Conservation (phyloP, 345 rosid species). For the Pistacia vera region DNA sequence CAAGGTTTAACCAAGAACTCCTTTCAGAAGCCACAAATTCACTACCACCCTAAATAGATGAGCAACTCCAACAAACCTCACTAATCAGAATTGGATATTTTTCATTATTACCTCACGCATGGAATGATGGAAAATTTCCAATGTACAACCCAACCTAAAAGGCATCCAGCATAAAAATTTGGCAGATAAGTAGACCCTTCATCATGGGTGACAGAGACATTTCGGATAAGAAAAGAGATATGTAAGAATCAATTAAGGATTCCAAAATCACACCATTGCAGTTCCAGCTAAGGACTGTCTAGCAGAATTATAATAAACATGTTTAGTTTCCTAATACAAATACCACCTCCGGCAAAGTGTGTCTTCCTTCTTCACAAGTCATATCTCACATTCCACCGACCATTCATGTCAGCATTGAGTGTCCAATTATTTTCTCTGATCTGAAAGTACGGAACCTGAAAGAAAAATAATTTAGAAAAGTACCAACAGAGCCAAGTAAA, state of each 20-base stretch:
- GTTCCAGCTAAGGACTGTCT: conserved; percentile 5
- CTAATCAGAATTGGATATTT: background rate
- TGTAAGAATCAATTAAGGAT: background rate
- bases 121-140: background rate
- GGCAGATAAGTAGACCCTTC: background rate
- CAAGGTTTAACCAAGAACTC: background rate
- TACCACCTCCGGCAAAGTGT: conserved; percentile 18
- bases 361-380: conserved; percentile 50
- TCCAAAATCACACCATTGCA: background rate
- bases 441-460: conserved; percentile 87
- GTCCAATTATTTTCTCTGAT: conserved; percentile 94
- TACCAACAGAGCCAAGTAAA: conserved; percentile 8
- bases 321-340: conserved; percentile 4
- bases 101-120: background rate
- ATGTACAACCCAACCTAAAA: background rate
- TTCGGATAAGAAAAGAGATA: background rate
- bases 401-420: conserved; percentile 72
- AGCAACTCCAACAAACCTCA: background rate
- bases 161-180: background rate
- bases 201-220: background rate
- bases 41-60: background rate
- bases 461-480: background rate
- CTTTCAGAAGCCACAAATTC: background rate
- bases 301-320: conserved; percentile 11
- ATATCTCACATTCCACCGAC: conserved; percentile 77